Percentiles rank a stretch among this genome's conserved stretches.
Evolutionary conservation across 148 eudicot genomes (phyloP).

Genomic region (Vaccinium macrocarpon): DNA sequence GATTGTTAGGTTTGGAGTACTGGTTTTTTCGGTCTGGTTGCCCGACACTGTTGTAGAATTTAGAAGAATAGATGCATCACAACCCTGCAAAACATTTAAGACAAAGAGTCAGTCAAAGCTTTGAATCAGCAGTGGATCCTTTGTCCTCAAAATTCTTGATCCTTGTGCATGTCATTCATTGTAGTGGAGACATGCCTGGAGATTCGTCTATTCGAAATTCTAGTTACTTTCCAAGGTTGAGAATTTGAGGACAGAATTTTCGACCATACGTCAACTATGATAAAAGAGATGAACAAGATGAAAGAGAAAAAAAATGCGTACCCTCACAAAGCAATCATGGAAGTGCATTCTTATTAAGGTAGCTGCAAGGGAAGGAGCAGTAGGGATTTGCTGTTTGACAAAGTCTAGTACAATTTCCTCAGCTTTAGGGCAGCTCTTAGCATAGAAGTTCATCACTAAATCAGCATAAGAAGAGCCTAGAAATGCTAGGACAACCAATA

Average conservation of each 20-base stretch:
- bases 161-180: too few relatives aligned
- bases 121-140: neutral
- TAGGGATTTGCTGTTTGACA: conserved; percentile 38
- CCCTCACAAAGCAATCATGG: conserved; percentile 69
- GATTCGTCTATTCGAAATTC: neutral
- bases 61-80: conserved; percentile 48
- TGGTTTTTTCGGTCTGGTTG: conserved; percentile 38
- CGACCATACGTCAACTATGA: neutral
- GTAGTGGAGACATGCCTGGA: neutral
- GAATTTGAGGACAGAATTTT: neutral
- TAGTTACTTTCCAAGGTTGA: too few relatives aligned
- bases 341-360: conserved; percentile 50
- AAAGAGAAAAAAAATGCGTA: conserved; percentile 12
- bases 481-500: conserved; percentile 19
- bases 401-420: conserved; percentile 46
- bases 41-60: conserved; percentile 34
- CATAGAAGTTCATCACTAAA: conserved; percentile 35
- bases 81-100: conserved; percentile 27
- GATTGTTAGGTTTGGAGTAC: conserved; percentile 30
- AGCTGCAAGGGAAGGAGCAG: conserved; percentile 52
- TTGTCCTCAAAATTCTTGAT: neutral
- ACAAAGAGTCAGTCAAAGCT: neutral
- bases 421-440: conserved; percentile 48
- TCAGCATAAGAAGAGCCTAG: conserved; percentile 24
- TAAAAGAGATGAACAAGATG: neutral